Base-by-base conservation (phyloP, 805 yeast genomes). In the Metschnikowia lachancei region DNA sequence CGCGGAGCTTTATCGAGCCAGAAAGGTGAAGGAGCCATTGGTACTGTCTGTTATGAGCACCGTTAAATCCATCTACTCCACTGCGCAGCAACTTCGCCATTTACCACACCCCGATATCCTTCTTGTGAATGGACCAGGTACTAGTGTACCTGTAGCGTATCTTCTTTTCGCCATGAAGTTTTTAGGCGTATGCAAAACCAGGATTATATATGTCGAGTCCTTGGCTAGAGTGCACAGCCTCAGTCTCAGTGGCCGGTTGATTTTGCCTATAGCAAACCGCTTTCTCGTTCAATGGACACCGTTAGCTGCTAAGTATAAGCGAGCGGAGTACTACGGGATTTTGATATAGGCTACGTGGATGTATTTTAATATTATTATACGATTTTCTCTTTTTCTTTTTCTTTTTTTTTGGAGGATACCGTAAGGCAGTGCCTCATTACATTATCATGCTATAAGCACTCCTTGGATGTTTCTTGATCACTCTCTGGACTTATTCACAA, bases 231-330 rank as follows among this genome's bases (percentile, higher is more conserved):
- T 90, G 9, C 71, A 74, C 44, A 67, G 70, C 2, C 72, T 94
- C 43, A 89, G 97, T 59, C 66, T 90, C 28, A 82, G 91, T 14
- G 99, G 98, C 0, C 60, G 66, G 39, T 62, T 94, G 16, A 60
- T 92, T 12, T 70, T 85, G 51, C 89, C 89, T 3, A 68, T 94
- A 3, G 73, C 83, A 3, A 86, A 89, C 61, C 70, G 91, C 18
- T 86, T 94, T 50, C 59, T 94, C 1, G 98, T 94, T 8, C 99
- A 94, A 63, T 94, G 99, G 99, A 79, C 78, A 22, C 71, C 73
- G 22, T 69, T 94, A 45, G 72, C 75, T 7, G 51, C 58, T 17
- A 59, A 63, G 44, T 82, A 81, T 57, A 70, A 72, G 16, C 65
- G 87, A 46, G 79, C 88, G 1, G 95, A 87, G 57, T 89, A 80